Evolutionary conservation across 164 flowering plant species (phyloP), one percentile per base, ranked within the genome.

Genomic region (Echeveria elegans): DNA sequence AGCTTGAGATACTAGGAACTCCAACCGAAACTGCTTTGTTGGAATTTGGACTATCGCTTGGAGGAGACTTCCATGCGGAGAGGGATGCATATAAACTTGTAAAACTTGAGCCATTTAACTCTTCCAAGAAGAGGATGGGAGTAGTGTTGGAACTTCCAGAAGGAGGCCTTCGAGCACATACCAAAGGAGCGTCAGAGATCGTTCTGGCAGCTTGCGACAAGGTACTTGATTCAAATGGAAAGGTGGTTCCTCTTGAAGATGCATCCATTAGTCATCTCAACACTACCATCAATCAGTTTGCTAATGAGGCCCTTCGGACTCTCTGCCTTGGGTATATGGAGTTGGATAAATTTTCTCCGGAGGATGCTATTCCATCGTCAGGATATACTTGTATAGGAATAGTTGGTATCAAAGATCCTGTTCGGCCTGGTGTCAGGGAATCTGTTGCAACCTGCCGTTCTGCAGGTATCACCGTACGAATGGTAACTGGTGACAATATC

Each of bases 401-500:
- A 70, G 85, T 87, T 32, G 93, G 93, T 16, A 88, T 88, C 56
- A 86, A 88, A 70, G 90, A 88, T 74, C 93, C 93, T 67, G 90
- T 88, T 58, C 86, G 93, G 36, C 88, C 88, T 18, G 90, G 93
- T 59, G 92, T 87, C 29, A 81, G 76, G 74, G 88, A 88, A 66
- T 86, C 93, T 48, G 90, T 87, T 70, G 88, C 86, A n/a, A 74
- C 79, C 12, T 88, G 93, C 70, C 86, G 83, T 41, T 69, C 88
- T 61, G 93, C 90, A 38, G 93, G 93, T 11, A 78, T 88, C 6
- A 81, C 83, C 29, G 93, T 88, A 2, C 65, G 93, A 32, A 88
- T 88, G 93, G 93, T 88, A 31, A 88, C 93, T 0, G 93, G 93
- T 40, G 93, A 88, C 67, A 88, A 88, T 69, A 88, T 88, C 16